A percentile compares a stretch with the other conserved stretches of the same genome.
Conservation (phyloP, 257 asterid species). For the Salvia rosmarinus region DNA sequence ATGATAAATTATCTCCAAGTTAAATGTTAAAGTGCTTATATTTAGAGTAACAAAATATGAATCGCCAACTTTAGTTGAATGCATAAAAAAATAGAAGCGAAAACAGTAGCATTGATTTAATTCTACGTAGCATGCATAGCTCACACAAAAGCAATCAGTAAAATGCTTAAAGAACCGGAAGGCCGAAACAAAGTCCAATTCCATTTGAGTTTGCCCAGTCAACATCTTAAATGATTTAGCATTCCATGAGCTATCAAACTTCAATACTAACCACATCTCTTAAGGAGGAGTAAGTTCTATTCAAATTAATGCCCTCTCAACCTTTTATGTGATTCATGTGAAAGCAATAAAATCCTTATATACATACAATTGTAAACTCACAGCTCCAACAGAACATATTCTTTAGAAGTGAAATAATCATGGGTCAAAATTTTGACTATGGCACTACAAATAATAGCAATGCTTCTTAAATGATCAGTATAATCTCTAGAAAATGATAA, state of each 20-base stretch:
- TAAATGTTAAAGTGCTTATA: neutral
- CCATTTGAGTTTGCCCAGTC: neutral
- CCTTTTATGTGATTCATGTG: neutral
- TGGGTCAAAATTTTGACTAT: neutral
- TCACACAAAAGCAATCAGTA: constrained; percentile 12
- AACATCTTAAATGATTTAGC: constrained; percentile 2
- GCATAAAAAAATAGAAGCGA: constrained; percentile 21
- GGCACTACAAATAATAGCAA: neutral
- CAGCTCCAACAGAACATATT: neutral
- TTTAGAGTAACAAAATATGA: neutral
- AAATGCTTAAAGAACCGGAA: constrained; percentile 8
- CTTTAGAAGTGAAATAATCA: neutral
- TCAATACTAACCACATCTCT: constrained; percentile 16
- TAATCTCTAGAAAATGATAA: neutral
- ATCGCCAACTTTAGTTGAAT: neutral
- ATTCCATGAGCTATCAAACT: neutral
- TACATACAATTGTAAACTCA: neutral
- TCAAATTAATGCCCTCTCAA: constrained; percentile 19
- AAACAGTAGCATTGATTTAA: neutral
- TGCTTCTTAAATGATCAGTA: neutral
- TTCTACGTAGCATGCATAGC: neutral
- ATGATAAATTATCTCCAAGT: neutral
- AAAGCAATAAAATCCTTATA: neutral
- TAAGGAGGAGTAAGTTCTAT: neutral
- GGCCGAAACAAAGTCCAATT: neutral